A percentile compares a stretch with the other conserved stretches of the same genome.
phyloP scores from a whole-genome alignment of 495 filamentous ascomycete species.

The Talaromyces trachyspermus region DNA sequence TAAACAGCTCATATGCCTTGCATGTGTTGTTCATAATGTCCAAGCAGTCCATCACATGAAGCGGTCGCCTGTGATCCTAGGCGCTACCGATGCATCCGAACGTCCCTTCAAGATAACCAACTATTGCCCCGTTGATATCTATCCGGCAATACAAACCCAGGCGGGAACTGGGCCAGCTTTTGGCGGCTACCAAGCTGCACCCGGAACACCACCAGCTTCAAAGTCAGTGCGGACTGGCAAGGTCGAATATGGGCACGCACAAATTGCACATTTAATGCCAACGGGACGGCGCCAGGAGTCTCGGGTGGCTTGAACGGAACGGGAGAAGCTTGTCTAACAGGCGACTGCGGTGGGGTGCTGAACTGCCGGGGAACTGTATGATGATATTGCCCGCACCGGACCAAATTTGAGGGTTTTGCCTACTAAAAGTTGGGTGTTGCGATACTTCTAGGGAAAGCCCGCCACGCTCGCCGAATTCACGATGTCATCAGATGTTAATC shows the following conservation, averaged over 20 bases:
- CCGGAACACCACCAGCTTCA: conserved; percentile 44
- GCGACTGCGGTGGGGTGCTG: conserved; percentile 63
- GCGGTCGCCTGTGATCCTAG: conserved; percentile 13
- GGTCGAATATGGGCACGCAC: conserved; percentile 76
- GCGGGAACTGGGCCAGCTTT: conserved; percentile 52
- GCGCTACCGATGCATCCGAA: conserved; percentile 11
- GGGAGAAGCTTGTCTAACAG: conserved; percentile 57
- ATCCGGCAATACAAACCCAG: conserved; percentile 64
- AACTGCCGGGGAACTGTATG: conserved; percentile 55
- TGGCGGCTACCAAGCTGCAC: conserved; percentile 55
- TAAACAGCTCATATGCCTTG: too few species aligned
- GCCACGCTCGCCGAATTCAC: conserved; percentile 71
- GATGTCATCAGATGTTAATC: conserved; percentile 36
- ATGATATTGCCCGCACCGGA: too few species aligned
- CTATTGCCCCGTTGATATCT: conserved; percentile 57
- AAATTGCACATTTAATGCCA: conserved; percentile 65
- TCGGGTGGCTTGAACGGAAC: conserved; percentile 32
- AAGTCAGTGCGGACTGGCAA: conserved; percentile 62
- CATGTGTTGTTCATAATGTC: background rate
- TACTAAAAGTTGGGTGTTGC: background rate
- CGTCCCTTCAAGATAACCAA: conserved; percentile 52
- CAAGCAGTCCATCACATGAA: conserved; percentile 24
- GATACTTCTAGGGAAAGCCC: conserved; percentile 34
- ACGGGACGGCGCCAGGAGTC: too few species aligned
- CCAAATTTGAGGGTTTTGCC: too few species aligned